Percentiles rank a stretch among this genome's conserved stretches.
These are phyloP conservation scores for Elsinoe ampelina DNA, from an alignment of 2,329 filamentous ascomycete species.

Conservation along the genomic window DNA sequence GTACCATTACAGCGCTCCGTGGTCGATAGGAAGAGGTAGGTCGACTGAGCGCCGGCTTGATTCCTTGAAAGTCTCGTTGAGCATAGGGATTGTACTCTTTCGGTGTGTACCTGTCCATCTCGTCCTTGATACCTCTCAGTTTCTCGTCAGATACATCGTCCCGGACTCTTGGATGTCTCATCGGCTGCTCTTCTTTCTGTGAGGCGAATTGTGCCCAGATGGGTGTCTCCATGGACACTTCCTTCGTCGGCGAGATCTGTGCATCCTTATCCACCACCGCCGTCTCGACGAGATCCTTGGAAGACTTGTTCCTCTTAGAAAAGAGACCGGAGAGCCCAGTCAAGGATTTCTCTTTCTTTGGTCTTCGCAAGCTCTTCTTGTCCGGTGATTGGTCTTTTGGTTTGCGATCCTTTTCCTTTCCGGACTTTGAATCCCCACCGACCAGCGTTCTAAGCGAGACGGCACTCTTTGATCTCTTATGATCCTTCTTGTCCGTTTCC, in stretches of 20 bases:
- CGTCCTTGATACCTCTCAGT: constrained; percentile 7
- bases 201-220: constrained; percentile 70
- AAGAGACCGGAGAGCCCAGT: constrained; percentile 73
- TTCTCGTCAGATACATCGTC: constrained; percentile 39
- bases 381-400: constrained; percentile 20
- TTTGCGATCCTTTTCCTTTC: constrained; percentile 18
- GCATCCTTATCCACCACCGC: constrained; percentile 72
- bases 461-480: constrained; percentile 47
- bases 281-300: constrained; percentile 51
- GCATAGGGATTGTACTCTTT: constrained; percentile 51
- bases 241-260: constrained; percentile 35
- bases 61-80: constrained; percentile 52
- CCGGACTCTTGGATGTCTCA: constrained; percentile 5
- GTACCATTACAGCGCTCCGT: constrained; percentile 19
- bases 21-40: constrained; percentile 19
- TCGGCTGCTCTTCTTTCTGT: constrained; percentile 18
- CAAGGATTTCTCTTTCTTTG: constrained; percentile 69
- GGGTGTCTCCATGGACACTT: constrained; percentile 49
- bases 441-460: constrained; percentile 45
- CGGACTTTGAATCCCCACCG: constrained; percentile 31
- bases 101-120: constrained; percentile 49
- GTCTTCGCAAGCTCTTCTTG: constrained; percentile 29
- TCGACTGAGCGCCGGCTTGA: constrained; percentile 33
- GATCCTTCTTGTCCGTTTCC: constrained; percentile 18
- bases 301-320: constrained; percentile 59